Conservation (phyloP, 2,329 filamentous ascomycete species). For the Alternaria brassicicola region DNA sequence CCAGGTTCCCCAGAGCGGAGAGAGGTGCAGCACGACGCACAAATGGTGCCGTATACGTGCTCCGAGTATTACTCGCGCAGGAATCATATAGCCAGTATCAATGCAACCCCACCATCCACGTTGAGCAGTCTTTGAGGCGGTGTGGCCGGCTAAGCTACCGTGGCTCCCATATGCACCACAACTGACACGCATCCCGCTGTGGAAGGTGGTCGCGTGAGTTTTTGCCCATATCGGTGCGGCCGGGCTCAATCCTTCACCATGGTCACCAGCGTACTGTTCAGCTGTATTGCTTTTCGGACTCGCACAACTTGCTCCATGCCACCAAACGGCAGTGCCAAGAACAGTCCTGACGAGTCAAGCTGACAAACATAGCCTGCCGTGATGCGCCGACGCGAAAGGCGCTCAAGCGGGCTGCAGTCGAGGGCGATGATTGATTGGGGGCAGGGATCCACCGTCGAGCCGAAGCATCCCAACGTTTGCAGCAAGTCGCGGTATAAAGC, state of each 20-base stretch:
- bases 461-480: slow-evolving; percentile 19
- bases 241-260: not conserved
- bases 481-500: slow-evolving; percentile 9
- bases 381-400: slow-evolving; percentile 19
- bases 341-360: slow-evolving; percentile 7
- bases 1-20: slow-evolving; percentile 6
- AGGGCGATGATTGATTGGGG: slow-evolving; percentile 8
- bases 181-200: slow-evolving; percentile 1
- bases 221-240: slow-evolving; percentile 14
- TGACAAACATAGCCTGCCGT: slow-evolving; percentile 16
- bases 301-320: not conserved
- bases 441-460: slow-evolving; percentile 16
- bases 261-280: not conserved
- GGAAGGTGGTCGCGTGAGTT: slow-evolving; percentile 35
- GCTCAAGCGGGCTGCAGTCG: slow-evolving; percentile 5
- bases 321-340: not conserved
- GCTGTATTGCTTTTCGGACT: not conserved
- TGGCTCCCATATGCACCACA: not conserved
- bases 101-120: slow-evolving; percentile 17
- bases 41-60: not conserved
- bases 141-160: slow-evolving; percentile 25
- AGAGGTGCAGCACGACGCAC: slow-evolving; percentile 3
- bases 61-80: slow-evolving; percentile 2
- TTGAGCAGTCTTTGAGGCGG: slow-evolving; percentile 29
- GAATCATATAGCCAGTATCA: slow-evolving; percentile 17